Conservation (phyloP, 768 basidiomycete genomes). For the Suillus decipiens region DNA sequence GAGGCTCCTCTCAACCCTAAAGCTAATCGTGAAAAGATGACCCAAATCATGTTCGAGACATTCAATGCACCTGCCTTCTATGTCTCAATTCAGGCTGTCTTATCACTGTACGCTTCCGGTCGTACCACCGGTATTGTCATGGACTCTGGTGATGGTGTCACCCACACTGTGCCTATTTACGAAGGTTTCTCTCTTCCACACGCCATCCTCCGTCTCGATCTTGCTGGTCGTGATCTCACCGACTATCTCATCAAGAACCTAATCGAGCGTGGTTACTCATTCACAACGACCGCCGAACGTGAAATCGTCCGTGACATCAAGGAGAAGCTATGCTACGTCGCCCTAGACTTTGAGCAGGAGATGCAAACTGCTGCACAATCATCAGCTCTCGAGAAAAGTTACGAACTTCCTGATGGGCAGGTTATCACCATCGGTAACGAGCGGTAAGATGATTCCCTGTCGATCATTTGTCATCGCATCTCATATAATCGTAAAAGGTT, state of each 20-base stretch:
- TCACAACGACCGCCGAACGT: slow-evolving; percentile 91
- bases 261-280: slow-evolving; percentile 89
- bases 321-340: slow-evolving; percentile 91
- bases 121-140: slow-evolving; percentile 94
- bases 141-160: slow-evolving; percentile 96
- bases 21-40: slow-evolving; percentile 74
- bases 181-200: slow-evolving; percentile 93
- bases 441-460: slow-evolving; percentile 36
- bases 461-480: slow-evolving; percentile 3
- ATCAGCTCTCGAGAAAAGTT: slow-evolving; percentile 89
- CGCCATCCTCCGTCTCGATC: slow-evolving; percentile 89
- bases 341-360: slow-evolving; percentile 93
- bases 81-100: slow-evolving; percentile 72
- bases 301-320: slow-evolving; percentile 98
- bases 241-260: slow-evolving; percentile 81
- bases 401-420: slow-evolving; percentile 91
- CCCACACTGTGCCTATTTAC: slow-evolving; percentile 96
- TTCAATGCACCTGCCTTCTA: slow-evolving; percentile 78
- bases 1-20: slow-evolving; percentile 77
- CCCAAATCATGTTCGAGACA: slow-evolving; percentile 80
- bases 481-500: slow-evolving; percentile 37
- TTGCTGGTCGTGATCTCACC: slow-evolving; percentile 92
- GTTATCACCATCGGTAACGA: slow-evolving; percentile 86
- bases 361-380: slow-evolving; percentile 88
- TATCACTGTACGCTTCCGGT: slow-evolving; percentile 88